Evolutionary conservation across 148 eudicot species (phyloP).

Genomic region (Silene uniflora): DNA sequence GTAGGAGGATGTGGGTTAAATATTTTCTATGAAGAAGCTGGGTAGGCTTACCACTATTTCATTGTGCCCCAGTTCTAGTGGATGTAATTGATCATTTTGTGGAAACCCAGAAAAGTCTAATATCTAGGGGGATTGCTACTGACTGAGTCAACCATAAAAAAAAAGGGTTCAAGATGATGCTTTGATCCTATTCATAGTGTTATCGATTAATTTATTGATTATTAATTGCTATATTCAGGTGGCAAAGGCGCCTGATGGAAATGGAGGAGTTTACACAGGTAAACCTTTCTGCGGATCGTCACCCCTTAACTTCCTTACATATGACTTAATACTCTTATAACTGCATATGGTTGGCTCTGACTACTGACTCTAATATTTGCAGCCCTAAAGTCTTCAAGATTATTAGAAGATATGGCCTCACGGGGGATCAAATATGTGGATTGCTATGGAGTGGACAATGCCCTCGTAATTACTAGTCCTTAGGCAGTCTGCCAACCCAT

Average conservation of each 20-base stretch:
- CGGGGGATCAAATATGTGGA: constrained; percentile 89
- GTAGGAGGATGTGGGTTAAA: neutral
- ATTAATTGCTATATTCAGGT: constrained; percentile 49
- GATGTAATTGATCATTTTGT: neutral
- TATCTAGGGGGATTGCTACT: neutral
- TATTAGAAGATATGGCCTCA: constrained; percentile 86
- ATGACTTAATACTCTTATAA: neutral
- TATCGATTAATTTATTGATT: constrained; percentile 3
- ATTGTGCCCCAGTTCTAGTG: neutral
- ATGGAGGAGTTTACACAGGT: constrained; percentile 99
- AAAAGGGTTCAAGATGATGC: neutral
- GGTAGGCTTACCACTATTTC: neutral
- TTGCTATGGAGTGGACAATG: constrained; percentile 98
- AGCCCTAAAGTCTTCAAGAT: constrained; percentile 84
- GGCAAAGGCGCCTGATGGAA: constrained; percentile 97
- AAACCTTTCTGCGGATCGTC: neutral
- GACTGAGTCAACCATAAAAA: neutral
- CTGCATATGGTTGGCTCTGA: constrained; percentile 6
- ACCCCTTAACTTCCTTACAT: neutral
- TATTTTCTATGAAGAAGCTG: neutral
- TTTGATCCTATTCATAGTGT: neutral
- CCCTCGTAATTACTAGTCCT: constrained; percentile 52
- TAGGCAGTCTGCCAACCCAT: constrained; percentile 3
- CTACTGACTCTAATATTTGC: constrained; percentile 17
- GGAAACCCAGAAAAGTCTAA: neutral